A percentile compares a stretch with the other conserved stretches of the same genome.
phyloP scores from a whole-genome alignment of 176 grass and related monocot species.

The Rhynchospora breviuscula region DNA sequence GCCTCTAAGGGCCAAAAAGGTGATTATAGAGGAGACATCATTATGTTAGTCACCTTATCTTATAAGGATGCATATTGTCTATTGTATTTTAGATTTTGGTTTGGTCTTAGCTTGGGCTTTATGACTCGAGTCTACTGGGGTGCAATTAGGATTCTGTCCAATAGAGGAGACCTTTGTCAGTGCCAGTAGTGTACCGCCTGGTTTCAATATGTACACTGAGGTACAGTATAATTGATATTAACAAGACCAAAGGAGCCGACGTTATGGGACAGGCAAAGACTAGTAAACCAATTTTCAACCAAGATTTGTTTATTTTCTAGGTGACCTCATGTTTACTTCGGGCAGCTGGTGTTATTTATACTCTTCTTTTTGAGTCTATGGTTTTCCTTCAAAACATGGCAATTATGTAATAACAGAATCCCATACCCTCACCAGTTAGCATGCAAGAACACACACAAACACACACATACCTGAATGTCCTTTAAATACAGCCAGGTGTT shows the following conservation, averaged over 20 bases:
- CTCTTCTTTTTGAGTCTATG: background rate
- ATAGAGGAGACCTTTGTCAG: background rate
- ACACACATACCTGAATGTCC: slow-evolving; percentile 68
- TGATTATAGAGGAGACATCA: background rate
- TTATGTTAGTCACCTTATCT: slow-evolving; percentile 12
- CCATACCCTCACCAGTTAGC: background rate
- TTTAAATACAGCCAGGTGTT: slow-evolving; percentile 73
- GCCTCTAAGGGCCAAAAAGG: slow-evolving; percentile 49
- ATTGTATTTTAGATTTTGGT: background rate
- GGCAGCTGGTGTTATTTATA: background rate
- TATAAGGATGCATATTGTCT: background rate
- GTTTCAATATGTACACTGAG: background rate
- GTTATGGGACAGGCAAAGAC: background rate
- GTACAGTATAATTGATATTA: background rate
- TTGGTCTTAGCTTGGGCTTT: background rate
- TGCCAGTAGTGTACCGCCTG: background rate
- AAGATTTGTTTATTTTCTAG: background rate
- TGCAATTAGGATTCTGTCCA: background rate
- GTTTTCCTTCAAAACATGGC: background rate
- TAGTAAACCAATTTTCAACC: background rate
- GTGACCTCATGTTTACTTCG: background rate
- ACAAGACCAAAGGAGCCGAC: background rate
- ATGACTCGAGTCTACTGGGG: background rate
- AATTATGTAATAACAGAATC: background rate
- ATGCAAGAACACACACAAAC: background rate